Base-by-base conservation (phyloP, 1,284 basidiomycete species). In the Entoloma clypeatum region DNA sequence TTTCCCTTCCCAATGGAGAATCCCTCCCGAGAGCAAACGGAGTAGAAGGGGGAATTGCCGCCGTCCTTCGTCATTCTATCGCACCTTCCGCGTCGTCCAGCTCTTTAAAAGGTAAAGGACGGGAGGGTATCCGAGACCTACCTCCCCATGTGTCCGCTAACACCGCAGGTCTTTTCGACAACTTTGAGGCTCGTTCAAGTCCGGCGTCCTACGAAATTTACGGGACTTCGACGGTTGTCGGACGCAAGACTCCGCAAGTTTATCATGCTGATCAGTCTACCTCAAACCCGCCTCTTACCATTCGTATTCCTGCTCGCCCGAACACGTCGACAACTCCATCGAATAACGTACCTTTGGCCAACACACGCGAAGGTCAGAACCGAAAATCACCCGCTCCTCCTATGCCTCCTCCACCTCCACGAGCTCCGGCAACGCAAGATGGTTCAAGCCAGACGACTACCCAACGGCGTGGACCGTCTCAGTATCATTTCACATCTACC, bases 401-500 rank as follows among this genome's bases (percentile, higher is more conserved):
- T 9, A 28, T n/a, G 14, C 26, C 14, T 14, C 26, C 26, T 4
- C 26, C 26, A 10, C 26, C 9, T 4, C 26, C 26, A 28, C 11
- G 11, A 10, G 3, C 26, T 4, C 11, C 11, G 8, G 4, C 26
- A 28, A 28, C 11, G 9, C 26, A 10, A 10, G 26, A 28, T 9
- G 14, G 11, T 28, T 5, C 9, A 9, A 28, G 26, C 5, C 26
- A 4, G 26, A 28, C 14, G 26, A 28, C 26, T 28, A 10, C 11
- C 26, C 26, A 5, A 4, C 4, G 11, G 14, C 4, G 26, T 5
- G 14, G 8, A 9, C 5, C 9, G 26, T 14, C 26, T 23, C 27
- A 5, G 18, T 42, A 42, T n/a, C 40, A 42, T 18, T 42, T 31
- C n/a, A 42, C 8, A 1, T 36, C 40, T 0, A n/a, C 28, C 1